Base-by-base conservation (phyloP, 2,329 filamentous ascomycete species). In the Ophiostoma montium region DNA sequence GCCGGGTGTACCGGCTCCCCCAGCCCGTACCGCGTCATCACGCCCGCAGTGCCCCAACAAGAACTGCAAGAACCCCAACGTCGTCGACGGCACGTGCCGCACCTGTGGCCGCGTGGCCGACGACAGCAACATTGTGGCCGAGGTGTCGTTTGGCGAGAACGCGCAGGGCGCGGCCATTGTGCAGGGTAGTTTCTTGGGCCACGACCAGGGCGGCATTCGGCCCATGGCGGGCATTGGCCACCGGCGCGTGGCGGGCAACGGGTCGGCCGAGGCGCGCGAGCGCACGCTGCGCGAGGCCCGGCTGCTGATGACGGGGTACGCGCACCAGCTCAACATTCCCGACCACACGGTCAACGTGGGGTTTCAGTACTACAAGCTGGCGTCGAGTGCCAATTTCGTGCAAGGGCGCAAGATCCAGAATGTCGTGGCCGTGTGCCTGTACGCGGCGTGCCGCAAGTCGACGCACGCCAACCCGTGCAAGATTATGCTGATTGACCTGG, bases 401-500 rank as follows among this genome's bases (percentile, higher is more conserved):
- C 84, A 92, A 64, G 92, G 92, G 56, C 85, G 92, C 51, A 83
- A 84, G 16, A 83, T 88, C 45, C 79, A 84, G 54, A 86, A 84
- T 48, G 89, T 96, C 10, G 84, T 86, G 27, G 87, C 87, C n/a
- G 85, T 94, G 27, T 90, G 86, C 61, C 72, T 98, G 30, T 98
- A 96, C 58, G 83, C 86, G 49, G 87, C 87, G 13, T 94, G 87
- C 60, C 80, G 92, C 53, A 78, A 83, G 48, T 79, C 86, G 53
- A 77, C 54, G 13, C 54, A 54, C 35, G 55, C 55, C 13, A 56
- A 78, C 39, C 80, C 82, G 21, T 94, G 92, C 61, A 84, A 82
- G 38, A 74, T 92, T 56, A 89, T 98, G 83, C 74, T 98, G 39
- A 96, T 98, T 62, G 92, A 98, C 62, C 80, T 98, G 61, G 86